phyloP scores from a whole-genome alignment of 192 early-diverging fungal genomes.

The Lunasporangiospora selenospora region DNA sequence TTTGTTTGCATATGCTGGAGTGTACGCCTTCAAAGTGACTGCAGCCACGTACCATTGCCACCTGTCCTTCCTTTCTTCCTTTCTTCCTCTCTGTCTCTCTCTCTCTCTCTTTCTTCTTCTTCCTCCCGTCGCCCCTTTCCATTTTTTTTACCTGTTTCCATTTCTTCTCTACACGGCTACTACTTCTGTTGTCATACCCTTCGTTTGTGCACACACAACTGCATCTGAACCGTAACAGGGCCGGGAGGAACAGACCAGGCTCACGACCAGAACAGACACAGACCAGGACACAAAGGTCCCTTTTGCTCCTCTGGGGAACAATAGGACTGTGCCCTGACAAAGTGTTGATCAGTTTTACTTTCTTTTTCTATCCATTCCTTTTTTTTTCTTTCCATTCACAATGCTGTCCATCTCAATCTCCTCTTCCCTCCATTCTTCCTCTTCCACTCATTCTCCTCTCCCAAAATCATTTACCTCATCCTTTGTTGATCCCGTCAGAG shows the following conservation, averaged over 20 bases:
- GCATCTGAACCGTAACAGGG: slow-evolving; percentile 9
- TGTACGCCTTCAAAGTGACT: background rate
- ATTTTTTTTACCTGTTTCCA: background rate
- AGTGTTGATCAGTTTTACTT: too few species aligned
- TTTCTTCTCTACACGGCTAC: background rate
- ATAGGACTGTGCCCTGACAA: background rate
- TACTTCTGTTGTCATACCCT: background rate
- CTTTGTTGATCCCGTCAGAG: too few species aligned
- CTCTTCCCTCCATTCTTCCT: too few species aligned
- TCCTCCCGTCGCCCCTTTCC: background rate
- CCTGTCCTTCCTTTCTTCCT: background rate
- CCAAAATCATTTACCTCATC: too few species aligned
- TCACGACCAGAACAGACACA: slow-evolving; percentile 15
- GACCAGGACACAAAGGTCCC: slow-evolving; percentile 17
- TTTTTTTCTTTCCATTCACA: too few species aligned
- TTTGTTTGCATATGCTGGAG: slow-evolving; percentile 1
- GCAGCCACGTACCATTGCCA: background rate
- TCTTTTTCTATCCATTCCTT: too few species aligned
- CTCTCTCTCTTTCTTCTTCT: background rate
- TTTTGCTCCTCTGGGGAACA: slow-evolving; percentile 13
- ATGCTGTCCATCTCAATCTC: too few species aligned
- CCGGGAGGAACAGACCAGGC: slow-evolving; percentile 14
- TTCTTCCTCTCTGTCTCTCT: background rate
- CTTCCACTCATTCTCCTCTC: too few species aligned
- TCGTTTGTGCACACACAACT: slow-evolving; percentile 4